These are phyloP conservation scores for Opeltia flavorubescens DNA, from an alignment of 495 filamentous ascomycete genomes.

Conservation along the genomic window DNA sequence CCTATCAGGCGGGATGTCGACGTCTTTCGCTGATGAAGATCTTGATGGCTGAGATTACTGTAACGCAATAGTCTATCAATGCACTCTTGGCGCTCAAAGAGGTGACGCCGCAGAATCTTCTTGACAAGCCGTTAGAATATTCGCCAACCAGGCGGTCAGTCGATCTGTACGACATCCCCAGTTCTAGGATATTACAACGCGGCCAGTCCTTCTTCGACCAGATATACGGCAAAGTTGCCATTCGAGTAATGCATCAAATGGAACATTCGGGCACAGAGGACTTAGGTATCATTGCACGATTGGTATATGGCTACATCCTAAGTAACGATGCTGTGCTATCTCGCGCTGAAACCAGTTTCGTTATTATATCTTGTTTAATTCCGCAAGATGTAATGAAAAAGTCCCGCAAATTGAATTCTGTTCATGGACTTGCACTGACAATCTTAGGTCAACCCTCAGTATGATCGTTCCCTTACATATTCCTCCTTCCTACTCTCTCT, in stretches of 20 bases:
- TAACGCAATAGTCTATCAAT: slow-evolving; percentile 32
- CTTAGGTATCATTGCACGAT: slow-evolving; percentile 32
- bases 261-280: slow-evolving; percentile 39
- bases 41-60: slow-evolving; percentile 4
- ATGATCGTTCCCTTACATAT: background rate
- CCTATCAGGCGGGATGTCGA: no score
- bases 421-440: background rate
- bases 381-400: slow-evolving; percentile 33
- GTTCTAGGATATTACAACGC: slow-evolving; percentile 27
- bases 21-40: background rate
- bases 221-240: slow-evolving; percentile 38
- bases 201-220: slow-evolving; percentile 36
- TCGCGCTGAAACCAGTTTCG: slow-evolving; percentile 34
- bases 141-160: slow-evolving; percentile 28
- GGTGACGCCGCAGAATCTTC: slow-evolving; percentile 30
- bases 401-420: background rate
- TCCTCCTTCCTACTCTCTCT: no score
- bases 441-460: slow-evolving; percentile 35
- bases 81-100: slow-evolving; percentile 32
- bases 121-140: slow-evolving; percentile 26
- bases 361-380: slow-evolving; percentile 41
- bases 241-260: slow-evolving; percentile 39
- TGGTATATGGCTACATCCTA: slow-evolving; percentile 39
- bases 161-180: slow-evolving; percentile 23
- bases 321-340: slow-evolving; percentile 34